phyloP scores from a whole-genome alignment of 75 land plant species.

The Isoetes taiwanensis region DNA sequence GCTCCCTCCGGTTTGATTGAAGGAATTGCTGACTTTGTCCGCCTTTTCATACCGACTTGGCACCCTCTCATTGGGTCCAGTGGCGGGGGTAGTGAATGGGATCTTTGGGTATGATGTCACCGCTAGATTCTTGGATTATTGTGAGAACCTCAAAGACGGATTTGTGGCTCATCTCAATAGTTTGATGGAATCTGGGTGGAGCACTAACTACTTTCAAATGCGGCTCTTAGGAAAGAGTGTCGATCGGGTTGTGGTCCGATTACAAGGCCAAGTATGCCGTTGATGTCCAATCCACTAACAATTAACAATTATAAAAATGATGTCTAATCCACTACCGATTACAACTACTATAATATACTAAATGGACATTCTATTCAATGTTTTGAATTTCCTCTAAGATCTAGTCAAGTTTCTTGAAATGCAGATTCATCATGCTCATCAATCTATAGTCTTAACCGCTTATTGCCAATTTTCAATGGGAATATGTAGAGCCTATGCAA shows the following conservation, averaged over 20 bases:
- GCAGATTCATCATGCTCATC: too few species aligned
- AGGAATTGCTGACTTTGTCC: neutral
- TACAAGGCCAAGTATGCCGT: constrained; percentile 35
- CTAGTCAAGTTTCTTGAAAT: too few species aligned
- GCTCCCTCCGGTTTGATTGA: neutral
- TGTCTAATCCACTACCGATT: too few species aligned
- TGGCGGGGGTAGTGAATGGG: neutral
- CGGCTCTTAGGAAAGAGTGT: constrained; percentile 41
- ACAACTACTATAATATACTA: too few species aligned
- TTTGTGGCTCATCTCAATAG: constrained; percentile 1
- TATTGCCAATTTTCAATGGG: too few species aligned
- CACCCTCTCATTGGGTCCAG: neutral
- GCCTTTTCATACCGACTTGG: constrained; percentile 23
- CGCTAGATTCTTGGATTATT: neutral
- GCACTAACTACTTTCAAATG: constrained; percentile 9
- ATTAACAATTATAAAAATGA: too few species aligned
- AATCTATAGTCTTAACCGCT: too few species aligned
- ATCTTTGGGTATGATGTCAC: neutral
- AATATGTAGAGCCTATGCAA: too few species aligned
- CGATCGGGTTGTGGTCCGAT: constrained; percentile 49
- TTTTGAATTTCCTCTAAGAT: too few species aligned
- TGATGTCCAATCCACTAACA: constrained; percentile 23
- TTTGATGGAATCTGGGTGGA: constrained; percentile 6
- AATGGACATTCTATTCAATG: too few species aligned
- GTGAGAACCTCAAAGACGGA: neutral